Percentiles rank a stretch among this genome's conserved stretches.
Evolutionary conservation across 1,139 yeast genomes (phyloP).

Genomic region (Saccharomycopsis hybrid): DNA sequence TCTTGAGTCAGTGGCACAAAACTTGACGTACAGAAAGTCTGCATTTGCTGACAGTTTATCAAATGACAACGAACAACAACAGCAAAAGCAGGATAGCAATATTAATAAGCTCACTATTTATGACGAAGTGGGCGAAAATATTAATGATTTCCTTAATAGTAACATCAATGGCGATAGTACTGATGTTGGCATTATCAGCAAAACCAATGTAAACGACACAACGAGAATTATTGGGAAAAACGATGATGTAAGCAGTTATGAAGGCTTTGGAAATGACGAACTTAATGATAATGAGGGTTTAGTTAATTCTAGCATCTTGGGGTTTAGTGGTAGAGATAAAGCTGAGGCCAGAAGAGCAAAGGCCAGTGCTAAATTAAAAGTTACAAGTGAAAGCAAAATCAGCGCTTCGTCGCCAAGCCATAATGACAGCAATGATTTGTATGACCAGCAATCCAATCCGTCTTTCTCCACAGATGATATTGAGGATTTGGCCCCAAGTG

Average conservation of each 20-base stretch:
- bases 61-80: too few relatives aligned
- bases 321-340: background rate
- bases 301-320: background rate
- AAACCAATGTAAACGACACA: too few relatives aligned
- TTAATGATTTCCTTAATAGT: background rate
- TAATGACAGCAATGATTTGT: too few relatives aligned
- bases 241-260: background rate
- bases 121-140: too few relatives aligned
- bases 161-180: background rate
- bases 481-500: slow-evolving; percentile 1
- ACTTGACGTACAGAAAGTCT: slow-evolving; percentile 17
- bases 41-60: slow-evolving; percentile 19
- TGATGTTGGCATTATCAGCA: too few relatives aligned
- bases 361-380: background rate
- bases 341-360: background rate
- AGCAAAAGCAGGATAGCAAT: background rate
- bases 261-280: background rate
- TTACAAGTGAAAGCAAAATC: background rate
- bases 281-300: background rate
- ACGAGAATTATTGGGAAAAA: too few relatives aligned
- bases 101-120: too few relatives aligned
- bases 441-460: background rate
- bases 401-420: too few relatives aligned
- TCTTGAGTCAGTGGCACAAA: slow-evolving; percentile 14
- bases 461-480: background rate